Percentiles rank a stretch among this genome's conserved stretches.
phyloP scores from a whole-genome alignment of 1,139 yeast genomes.

The Yamadazyma jaroonii region DNA sequence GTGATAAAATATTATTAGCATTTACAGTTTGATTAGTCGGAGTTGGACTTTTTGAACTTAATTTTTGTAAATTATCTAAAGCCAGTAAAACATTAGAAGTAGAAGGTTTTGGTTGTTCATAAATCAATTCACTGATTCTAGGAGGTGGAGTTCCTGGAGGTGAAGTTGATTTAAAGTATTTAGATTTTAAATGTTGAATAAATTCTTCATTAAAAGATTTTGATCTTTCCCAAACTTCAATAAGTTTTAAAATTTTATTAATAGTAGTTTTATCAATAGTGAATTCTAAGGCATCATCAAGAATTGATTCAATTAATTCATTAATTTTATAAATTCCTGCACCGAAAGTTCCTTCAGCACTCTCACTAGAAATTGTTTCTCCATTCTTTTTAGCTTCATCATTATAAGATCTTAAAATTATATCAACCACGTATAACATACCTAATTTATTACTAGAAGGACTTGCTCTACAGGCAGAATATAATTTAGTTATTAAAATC shows the following conservation, averaged over 20 bases:
- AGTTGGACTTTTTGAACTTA: constrained; percentile 27
- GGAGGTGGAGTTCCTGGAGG: constrained; percentile 56
- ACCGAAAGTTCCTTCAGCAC: constrained; percentile 71
- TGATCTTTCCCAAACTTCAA: constrained; percentile 91
- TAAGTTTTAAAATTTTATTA: constrained; percentile 75
- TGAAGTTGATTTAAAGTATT: constrained; percentile 55
- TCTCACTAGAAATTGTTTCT: constrained; percentile 41
- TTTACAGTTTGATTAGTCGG: constrained; percentile 15
- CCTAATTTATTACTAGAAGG: constrained; percentile 87
- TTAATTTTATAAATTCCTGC: constrained; percentile 67
- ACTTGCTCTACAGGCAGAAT: constrained; percentile 68
- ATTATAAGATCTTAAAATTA: constrained; percentile 81
- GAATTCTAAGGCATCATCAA: constrained; percentile 58
- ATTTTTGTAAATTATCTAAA: constrained; percentile 54
- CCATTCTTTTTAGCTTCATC: constrained; percentile 65
- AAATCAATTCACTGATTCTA: constrained; percentile 22
- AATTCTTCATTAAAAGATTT: constrained; percentile 65
- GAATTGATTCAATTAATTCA: constrained; percentile 53
- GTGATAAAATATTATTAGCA: constrained; percentile 35
- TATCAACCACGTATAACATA: constrained; percentile 85
- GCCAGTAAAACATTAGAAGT: constrained; percentile 59
- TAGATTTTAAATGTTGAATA: constrained; percentile 55
- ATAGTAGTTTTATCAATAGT: constrained; percentile 51
- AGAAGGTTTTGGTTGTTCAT: constrained; percentile 10
- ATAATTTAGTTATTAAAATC: constrained; percentile 55